Percentiles rank a stretch among this genome's conserved stretches.
Conservation (phyloP, 1,139 yeast genomes). For the Geotrichum citri-aurantii region DNA sequence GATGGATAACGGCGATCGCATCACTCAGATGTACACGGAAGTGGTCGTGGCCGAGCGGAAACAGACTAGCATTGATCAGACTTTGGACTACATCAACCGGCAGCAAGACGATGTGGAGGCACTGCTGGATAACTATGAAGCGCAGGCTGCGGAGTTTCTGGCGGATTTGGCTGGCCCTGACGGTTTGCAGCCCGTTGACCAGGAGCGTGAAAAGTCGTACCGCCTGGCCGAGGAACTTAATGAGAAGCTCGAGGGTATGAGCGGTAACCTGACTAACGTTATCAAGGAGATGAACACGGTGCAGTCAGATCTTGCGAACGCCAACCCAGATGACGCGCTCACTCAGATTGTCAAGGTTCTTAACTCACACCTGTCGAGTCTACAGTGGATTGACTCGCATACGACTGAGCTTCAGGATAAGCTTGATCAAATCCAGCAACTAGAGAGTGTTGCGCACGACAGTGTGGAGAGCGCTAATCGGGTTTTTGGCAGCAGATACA, state of each 20-base stretch:
- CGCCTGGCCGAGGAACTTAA: conserved; percentile 81
- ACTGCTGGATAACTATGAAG: conserved; percentile 77
- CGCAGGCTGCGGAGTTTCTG: conserved; percentile 58
- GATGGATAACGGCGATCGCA: conserved; percentile 80
- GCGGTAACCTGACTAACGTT: conserved; percentile 66
- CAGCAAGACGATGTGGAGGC: conserved; percentile 90
- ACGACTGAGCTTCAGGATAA: conserved; percentile 66
- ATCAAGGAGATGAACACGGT: conserved; percentile 83
- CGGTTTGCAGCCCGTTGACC: conserved; percentile 52
- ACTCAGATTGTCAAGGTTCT: conserved; percentile 66
- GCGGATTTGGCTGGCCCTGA: conserved; percentile 33
- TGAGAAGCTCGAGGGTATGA: conserved; percentile 71
- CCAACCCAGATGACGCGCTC: conserved; percentile 47
- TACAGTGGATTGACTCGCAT: conserved; percentile 76
- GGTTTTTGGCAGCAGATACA: conserved; percentile 10
- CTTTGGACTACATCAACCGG: conserved; percentile 74
- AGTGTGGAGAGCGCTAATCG: conserved; percentile 19
- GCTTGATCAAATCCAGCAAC: conserved; percentile 40
- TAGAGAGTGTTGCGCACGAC: conserved; percentile 27
- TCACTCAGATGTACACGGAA: conserved; percentile 70
- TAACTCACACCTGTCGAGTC: conserved; percentile 83
- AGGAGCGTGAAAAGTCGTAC: conserved; percentile 86
- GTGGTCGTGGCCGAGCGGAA: conserved; percentile 79
- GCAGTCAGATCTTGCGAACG: conserved; percentile 72
- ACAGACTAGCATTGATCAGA: conserved; percentile 82